A percentile compares a stretch with the other conserved stretches of the same genome.
phyloP scores from a whole-genome alignment of 371 early-diverging fungal genomes.

The Mortierella sp. region DNA sequence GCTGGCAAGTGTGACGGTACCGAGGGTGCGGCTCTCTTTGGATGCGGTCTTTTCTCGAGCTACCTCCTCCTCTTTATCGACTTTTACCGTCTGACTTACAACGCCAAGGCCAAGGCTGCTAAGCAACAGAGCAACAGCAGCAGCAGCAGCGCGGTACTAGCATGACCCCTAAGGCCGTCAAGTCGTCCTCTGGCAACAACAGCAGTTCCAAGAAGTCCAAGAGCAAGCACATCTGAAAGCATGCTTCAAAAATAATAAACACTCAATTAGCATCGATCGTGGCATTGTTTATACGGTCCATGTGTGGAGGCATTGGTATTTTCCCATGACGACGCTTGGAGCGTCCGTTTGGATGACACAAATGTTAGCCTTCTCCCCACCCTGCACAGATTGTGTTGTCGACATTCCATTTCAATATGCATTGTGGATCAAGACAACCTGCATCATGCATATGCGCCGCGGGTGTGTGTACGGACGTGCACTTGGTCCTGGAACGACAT shows the following conservation, averaged over 20 bases:
- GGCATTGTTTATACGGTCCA: not conserved
- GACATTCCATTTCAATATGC: not conserved
- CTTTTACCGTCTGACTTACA: slow-evolving; percentile 90
- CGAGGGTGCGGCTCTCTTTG: slow-evolving; percentile 84
- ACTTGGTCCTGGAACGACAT: too few relatives aligned
- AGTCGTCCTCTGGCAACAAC: not conserved
- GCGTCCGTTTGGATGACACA: too few relatives aligned
- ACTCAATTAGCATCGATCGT: too few relatives aligned
- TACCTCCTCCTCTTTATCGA: slow-evolving; percentile 91
- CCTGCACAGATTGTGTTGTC: not conserved
- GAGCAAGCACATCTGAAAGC: slow-evolving; percentile 18
- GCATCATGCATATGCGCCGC: too few relatives aligned
- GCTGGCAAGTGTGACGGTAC: slow-evolving; percentile 84
- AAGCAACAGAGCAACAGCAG: slow-evolving; percentile 17
- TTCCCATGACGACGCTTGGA: too few relatives aligned
- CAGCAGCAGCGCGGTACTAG: slow-evolving; percentile 11
- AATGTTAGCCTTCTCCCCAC: too few relatives aligned
- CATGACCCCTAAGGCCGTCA: slow-evolving; percentile 15
- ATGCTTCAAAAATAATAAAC: not conserved
- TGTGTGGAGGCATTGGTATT: not conserved
- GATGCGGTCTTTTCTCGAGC: slow-evolving; percentile 82
- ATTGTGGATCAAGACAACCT: not conserved
- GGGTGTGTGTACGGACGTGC: too few relatives aligned
- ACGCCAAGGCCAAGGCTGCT: slow-evolving; percentile 58
- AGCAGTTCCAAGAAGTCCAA: slow-evolving; percentile 13